Percentiles rank a stretch among this genome's conserved stretches.
These are phyloP conservation scores for Neurospora tetraspora DNA, from an alignment of 495 filamentous ascomycete species.

Conservation along the genomic window DNA sequence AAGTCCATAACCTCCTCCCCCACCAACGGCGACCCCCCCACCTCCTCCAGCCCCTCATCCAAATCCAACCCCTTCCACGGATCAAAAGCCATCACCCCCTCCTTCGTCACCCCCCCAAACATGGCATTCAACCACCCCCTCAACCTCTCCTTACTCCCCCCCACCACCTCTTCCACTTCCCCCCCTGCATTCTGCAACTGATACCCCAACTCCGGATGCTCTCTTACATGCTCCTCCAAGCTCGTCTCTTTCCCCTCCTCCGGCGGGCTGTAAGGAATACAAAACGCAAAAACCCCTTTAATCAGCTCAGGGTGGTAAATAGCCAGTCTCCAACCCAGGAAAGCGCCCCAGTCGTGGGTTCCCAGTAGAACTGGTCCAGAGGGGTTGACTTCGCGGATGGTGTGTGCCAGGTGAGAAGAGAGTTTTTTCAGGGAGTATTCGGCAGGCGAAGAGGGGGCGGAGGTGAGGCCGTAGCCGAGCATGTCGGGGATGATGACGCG, in stretches of 20 bases:
- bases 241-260: background rate
- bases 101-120: background rate
- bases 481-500: slow-evolving; percentile 34
- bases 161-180: background rate
- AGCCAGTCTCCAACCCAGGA: background rate
- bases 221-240: background rate
- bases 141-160: background rate
- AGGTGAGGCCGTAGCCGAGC: slow-evolving; percentile 66
- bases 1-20: background rate
- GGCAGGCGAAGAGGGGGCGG: slow-evolving; percentile 35
- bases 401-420: slow-evolving; percentile 19
- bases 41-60: background rate
- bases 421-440: slow-evolving; percentile 57
- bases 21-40: background rate
- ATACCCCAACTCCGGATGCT: background rate
- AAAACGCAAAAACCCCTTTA: background rate
- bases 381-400: background rate
- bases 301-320: background rate
- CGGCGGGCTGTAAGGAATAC: background rate
- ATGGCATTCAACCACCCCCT: background rate
- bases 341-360: background rate
- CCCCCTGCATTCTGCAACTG: background rate
- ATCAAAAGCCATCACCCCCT: background rate
- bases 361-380: background rate
- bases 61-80: background rate